Percentiles rank a stretch among this genome's conserved stretches.
Evolutionary conservation across 2,329 filamentous ascomycete genomes (phyloP).

Genomic region (Monosporascus sp.): DNA sequence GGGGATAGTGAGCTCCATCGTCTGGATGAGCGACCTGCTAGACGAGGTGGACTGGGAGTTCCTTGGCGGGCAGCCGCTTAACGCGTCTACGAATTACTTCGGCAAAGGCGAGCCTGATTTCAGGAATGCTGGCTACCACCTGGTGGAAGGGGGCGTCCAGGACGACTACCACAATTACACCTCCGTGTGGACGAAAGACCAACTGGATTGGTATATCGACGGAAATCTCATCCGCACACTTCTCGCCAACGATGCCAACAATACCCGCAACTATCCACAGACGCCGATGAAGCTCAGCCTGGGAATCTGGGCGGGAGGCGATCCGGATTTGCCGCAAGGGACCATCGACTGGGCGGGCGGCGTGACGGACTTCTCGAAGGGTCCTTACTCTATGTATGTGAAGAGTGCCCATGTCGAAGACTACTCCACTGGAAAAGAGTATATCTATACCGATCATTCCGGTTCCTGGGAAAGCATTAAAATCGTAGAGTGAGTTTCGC

Average conservation of each 20-base stretch:
- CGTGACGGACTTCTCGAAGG: slow-evolving; percentile 57
- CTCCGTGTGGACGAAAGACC: slow-evolving; percentile 64
- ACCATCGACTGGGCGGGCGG: slow-evolving; percentile 69
- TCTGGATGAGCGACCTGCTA: slow-evolving; percentile 76
- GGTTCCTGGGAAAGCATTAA: slow-evolving; percentile 63
- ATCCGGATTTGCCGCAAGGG: slow-evolving; percentile 47
- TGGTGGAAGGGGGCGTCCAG: slow-evolving; percentile 48
- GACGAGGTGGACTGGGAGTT: slow-evolving; percentile 90
- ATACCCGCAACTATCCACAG: slow-evolving; percentile 64
- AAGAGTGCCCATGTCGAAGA: slow-evolving; percentile 53
- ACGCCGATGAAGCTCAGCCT: slow-evolving; percentile 68
- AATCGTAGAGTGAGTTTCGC: slow-evolving; percentile 40
- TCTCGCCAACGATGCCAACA: slow-evolving; percentile 54
- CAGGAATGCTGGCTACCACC: slow-evolving; percentile 58
- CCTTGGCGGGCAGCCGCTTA: slow-evolving; percentile 59
- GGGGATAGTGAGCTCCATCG: slow-evolving; percentile 77
- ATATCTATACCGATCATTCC: slow-evolving; percentile 56
- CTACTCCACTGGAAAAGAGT: slow-evolving; percentile 58
- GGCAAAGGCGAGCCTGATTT: slow-evolving; percentile 65
- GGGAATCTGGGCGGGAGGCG: slow-evolving; percentile 61
- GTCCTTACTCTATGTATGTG: slow-evolving; percentile 70
- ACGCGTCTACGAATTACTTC: slow-evolving; percentile 71
- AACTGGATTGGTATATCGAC: slow-evolving; percentile 66
- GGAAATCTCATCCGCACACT: slow-evolving; percentile 59
- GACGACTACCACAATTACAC: slow-evolving; percentile 70